A percentile compares a stretch with the other conserved stretches of the same genome.
phyloP scores from a whole-genome alignment of 148 eudicot species.

The Persicaria tinctoria region DNA sequence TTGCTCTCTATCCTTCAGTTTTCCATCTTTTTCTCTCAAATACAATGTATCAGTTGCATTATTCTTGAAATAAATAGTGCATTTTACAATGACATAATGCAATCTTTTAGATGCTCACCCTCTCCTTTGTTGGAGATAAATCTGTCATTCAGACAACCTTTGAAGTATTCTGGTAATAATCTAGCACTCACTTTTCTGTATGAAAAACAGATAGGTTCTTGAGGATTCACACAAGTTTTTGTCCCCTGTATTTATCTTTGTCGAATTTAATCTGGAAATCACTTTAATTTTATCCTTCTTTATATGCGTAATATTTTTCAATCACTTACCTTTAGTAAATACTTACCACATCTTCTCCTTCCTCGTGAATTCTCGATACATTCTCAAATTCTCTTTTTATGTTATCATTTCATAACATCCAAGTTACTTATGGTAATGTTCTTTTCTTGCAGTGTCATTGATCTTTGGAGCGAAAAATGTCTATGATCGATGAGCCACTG shows the following conservation, averaged over 20 bases:
- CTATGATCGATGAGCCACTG: slow-evolving; percentile 48
- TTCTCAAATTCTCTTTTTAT: background rate
- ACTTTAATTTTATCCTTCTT: background rate
- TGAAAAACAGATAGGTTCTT: background rate
- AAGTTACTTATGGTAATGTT: background rate
- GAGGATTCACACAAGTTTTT: background rate
- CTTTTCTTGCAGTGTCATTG: slow-evolving; percentile 6
- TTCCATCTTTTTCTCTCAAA: no score
- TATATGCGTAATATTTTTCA: background rate
- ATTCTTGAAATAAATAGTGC: no score
- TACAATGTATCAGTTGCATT: no score
- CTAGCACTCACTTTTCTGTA: background rate
- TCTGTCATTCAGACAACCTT: background rate
- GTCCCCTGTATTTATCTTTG: background rate
- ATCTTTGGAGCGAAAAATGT: slow-evolving; percentile 24
- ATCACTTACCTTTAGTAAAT: background rate
- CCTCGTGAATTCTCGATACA: background rate
- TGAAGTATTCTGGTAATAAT: no score
- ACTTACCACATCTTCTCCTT: background rate
- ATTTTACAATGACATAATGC: background rate
- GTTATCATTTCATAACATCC: background rate
- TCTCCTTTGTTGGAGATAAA: background rate
- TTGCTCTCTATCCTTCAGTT: no score
- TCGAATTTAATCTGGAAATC: background rate
- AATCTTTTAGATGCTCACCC: background rate